These are phyloP conservation scores for Sordariomycetes sp. DNA, from an alignment of 2,329 filamentous ascomycete genomes.

Conservation along the genomic window DNA sequence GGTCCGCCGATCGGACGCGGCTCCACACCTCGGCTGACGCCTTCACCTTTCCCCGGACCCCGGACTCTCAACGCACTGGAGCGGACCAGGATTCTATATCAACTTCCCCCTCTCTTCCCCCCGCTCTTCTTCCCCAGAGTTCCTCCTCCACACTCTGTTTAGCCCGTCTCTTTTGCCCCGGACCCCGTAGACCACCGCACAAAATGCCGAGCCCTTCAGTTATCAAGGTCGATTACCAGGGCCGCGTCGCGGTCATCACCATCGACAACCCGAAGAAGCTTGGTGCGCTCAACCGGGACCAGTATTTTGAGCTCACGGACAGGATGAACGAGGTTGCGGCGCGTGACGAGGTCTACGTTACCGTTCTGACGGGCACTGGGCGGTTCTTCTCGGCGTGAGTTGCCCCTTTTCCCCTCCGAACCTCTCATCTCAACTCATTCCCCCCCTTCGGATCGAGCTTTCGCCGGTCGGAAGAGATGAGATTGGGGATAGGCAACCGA, in stretches of 20 bases:
- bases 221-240: constrained; percentile 24
- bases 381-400: constrained; percentile 76
- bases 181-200: not conserved
- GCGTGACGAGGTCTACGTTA: constrained; percentile 71
- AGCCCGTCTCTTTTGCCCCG: not conserved
- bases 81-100: too few species aligned
- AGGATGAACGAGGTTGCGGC: constrained; percentile 65
- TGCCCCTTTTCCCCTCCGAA: not conserved
- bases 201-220: constrained; percentile 9
- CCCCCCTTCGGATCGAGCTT: not conserved
- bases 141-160: not conserved
- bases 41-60: not conserved
- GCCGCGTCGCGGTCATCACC: constrained; percentile 56
- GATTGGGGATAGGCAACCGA: too few species aligned
- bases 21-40: not conserved
- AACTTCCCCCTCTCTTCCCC: not conserved
- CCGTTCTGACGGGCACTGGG: constrained; percentile 74
- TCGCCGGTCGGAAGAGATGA: not conserved
- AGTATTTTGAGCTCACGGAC: constrained; percentile 67
- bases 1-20: not conserved
- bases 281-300: constrained; percentile 59
- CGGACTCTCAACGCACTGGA: not conserved
- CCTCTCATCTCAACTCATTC: not conserved
- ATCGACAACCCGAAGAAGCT: constrained; percentile 79
- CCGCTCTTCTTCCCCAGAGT: not conserved